Percentiles rank a stretch among this genome's conserved stretches.
These are phyloP conservation scores for Cryptococcus depauperatus DNA, from an alignment of 1,284 basidiomycete species.

Conservation along the genomic window DNA sequence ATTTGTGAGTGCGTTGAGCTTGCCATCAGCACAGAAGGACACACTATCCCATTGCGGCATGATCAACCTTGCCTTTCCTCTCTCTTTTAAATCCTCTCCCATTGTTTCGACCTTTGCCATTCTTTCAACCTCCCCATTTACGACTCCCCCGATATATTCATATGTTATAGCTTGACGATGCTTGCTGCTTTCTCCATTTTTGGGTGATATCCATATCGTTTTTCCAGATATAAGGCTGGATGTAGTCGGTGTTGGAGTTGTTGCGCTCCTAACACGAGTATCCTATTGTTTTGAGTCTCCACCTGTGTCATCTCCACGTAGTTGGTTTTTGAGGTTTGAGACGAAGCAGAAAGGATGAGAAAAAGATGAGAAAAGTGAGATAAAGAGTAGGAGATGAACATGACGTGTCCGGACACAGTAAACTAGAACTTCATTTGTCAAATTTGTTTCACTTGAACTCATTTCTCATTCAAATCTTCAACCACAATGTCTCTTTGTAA, in stretches of 20 bases:
- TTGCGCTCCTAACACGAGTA: not conserved
- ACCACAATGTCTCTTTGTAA: not conserved
- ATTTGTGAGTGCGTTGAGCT: not conserved
- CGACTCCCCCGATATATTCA: not conserved
- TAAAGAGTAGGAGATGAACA: no score
- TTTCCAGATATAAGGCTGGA: not conserved
- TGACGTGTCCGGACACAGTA: no score
- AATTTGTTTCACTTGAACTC: not conserved
- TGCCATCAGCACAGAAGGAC: slow-evolving; percentile 3
- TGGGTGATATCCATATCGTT: slow-evolving; percentile 26
- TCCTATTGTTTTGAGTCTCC: not conserved
- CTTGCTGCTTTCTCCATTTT: slow-evolving; percentile 30
- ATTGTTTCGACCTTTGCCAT: not conserved
- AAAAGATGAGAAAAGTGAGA: no score
- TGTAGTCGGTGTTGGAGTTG: not conserved
- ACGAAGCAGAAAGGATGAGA: no score
- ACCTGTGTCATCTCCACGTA: not conserved
- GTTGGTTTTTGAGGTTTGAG: no score
- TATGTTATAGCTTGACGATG: not conserved
- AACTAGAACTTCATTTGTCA: not conserved
- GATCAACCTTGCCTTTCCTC: slow-evolving; percentile 15
- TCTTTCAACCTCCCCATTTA: slow-evolving; percentile 5
- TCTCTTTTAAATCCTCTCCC: not conserved
- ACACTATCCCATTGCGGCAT: slow-evolving; percentile 34
- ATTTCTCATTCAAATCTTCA: not conserved